Evolutionary conservation across 169 alveolate genomes (phyloP), one percentile per base, ranked within the genome.

Genomic region (Plasmodium gaboni): DNA sequence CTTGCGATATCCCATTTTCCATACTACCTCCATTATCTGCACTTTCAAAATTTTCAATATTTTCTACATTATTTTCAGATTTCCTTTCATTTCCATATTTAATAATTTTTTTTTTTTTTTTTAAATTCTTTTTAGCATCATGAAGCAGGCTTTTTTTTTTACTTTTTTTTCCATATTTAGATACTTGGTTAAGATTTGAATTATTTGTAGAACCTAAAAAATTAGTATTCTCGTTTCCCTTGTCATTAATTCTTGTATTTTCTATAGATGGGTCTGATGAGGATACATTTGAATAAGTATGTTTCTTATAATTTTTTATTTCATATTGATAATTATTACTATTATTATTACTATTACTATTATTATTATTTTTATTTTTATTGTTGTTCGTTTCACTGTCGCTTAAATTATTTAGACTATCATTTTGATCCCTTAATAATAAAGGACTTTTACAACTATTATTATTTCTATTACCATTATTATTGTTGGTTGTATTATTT

Each of bases 91-190:
- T 38, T 32, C 59, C n/a, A 63, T 26, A 67, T 57, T 83, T 67
- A 48, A 83, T 38, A 55, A 68, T 83, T 68, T 83, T 83, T 68
- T 83, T 80, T 55, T 80, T 80, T 80, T 68, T 80, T 53, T 80
- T 80, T 68, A 80, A 80, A 80, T 61, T 80, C 17, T 38, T 59
- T 44, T 80, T 80, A 15, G 78, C 48, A 24, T 76, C 88, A 68
- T 76, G 60, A 1, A 61, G 55, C 28, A 76, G 63, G 9, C 65
- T 69, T 64, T 76, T 76, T 28, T 76, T 76, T 24, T 76, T 76
- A 38, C 44, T 76, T 69, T 76, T 76, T 55, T 76, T 76, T 7
- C 55, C 32, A 7, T 60, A 42, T 59, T 42, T 74, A 15, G 15
- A 15, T 44, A 60, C 46, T 38, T 74, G 64, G 63, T 74, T 74